Evolutionary conservation across 768 basidiomycete genomes (phyloP).

Genomic region (Gloeophyllum trabeum): DNA sequence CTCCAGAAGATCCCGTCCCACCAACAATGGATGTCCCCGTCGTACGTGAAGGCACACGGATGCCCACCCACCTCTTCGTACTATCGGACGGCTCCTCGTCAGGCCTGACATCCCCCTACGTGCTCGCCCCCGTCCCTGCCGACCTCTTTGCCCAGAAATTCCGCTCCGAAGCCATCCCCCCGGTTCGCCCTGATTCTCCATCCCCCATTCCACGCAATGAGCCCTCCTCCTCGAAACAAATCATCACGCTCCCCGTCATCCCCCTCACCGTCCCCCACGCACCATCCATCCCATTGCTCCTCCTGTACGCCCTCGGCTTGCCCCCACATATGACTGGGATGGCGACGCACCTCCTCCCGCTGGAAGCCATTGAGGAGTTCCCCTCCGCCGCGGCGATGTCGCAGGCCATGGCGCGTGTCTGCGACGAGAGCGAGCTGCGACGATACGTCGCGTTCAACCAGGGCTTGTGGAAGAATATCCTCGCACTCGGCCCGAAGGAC

Average conservation of each 20-base stretch:
- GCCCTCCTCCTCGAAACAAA: conserved; percentile 12
- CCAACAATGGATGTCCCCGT: conserved; percentile 36
- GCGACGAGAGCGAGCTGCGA: conserved; percentile 25
- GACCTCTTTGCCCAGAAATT: conserved; percentile 30
- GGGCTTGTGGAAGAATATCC: conserved; percentile 58
- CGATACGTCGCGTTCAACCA: conserved; percentile 30
- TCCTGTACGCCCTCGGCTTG: conserved; percentile 46
- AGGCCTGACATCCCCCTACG: conserved; percentile 8
- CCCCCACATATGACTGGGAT: conserved; percentile 36
- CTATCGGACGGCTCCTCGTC: conserved; percentile 21
- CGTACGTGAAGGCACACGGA: conserved; percentile 28
- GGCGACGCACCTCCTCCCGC: conserved; percentile 42
- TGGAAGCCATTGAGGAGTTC: conserved; percentile 40
- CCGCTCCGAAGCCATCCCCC: conserved; percentile 22
- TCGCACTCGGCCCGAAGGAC: conserved; percentile 40
- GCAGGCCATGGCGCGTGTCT: conserved; percentile 29
- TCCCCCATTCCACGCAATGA: conserved; percentile 19
- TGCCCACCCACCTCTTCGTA: conserved; percentile 50
- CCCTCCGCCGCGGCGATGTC: conserved; percentile 52
- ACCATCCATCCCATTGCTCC: conserved; percentile 40
- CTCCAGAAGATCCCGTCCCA: conserved; percentile 21
- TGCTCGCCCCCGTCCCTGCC: conserved; percentile 42
- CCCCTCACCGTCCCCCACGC: conserved; percentile 38
- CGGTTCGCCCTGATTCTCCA: conserved; percentile 20
- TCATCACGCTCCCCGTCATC: conserved; percentile 43